Evolutionary conservation across 768 basidiomycete species (phyloP).

Genomic region (Lentinula edodes): DNA sequence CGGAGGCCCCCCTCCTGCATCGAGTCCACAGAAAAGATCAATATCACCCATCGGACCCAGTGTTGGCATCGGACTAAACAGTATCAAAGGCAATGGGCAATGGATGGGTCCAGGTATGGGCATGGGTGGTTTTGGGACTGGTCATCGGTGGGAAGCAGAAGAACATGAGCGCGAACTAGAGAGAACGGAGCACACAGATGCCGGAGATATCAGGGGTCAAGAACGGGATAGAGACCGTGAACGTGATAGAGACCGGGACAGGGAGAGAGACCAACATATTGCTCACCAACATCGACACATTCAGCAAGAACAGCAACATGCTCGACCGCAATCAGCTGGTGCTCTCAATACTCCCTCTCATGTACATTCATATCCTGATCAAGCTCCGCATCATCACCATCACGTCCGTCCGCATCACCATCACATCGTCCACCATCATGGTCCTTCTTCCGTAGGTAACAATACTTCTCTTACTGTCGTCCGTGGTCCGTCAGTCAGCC

Average conservation of each 20-base stretch:
- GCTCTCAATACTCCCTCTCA: constrained; percentile 8
- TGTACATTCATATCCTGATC: constrained; percentile 18
- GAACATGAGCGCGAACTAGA: constrained; percentile 18
- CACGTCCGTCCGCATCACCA: constrained; percentile 34
- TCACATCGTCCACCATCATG: constrained; percentile 46
- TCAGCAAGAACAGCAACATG: constrained; percentile 29
- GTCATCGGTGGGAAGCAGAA: constrained; percentile 5
- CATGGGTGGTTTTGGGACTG: constrained; percentile 6
- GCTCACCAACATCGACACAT: constrained; percentile 26
- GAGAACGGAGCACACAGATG: constrained; percentile 17
- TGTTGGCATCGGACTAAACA: constrained; percentile 3
- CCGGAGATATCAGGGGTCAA: constrained; percentile 21
- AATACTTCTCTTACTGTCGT: constrained; percentile 22
- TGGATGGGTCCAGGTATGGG: constrained; percentile 13
- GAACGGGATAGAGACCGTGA: constrained; percentile 10
- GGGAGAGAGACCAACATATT: constrained; percentile 25
- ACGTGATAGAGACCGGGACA: constrained; percentile 20
- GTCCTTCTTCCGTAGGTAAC: constrained; percentile 14
- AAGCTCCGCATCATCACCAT: constrained; percentile 35
- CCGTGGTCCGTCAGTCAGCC: constrained; percentile 13
- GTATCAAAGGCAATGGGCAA: constrained; percentile 10
- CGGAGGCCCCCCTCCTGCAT: too few species aligned
- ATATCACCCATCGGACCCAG: not conserved
- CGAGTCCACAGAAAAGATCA: not conserved
- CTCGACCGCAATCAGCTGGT: constrained; percentile 10